Percentiles rank a stretch among this genome's conserved stretches.
phyloP scores from a whole-genome alignment of 352 stramenopile species.

The Phytopythium sindhum region DNA sequence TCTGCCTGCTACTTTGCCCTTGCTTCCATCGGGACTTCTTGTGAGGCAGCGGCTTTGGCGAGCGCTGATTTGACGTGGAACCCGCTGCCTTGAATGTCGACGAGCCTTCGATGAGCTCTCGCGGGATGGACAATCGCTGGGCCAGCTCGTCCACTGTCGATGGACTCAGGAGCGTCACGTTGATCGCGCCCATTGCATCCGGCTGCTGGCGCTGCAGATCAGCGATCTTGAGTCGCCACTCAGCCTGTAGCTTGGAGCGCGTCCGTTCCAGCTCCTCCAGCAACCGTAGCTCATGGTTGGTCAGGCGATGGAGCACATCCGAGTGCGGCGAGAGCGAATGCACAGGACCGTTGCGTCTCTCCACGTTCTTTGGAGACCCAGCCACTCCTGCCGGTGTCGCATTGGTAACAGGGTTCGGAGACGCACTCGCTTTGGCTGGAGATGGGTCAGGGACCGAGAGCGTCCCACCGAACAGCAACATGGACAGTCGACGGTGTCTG shows the following conservation, averaged over 20 bases:
- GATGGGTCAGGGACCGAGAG: slow-evolving; percentile 24
- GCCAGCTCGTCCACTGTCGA: slow-evolving; percentile 36
- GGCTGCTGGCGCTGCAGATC: slow-evolving; percentile 45
- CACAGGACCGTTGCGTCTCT: not conserved
- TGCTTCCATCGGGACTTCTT: slow-evolving; percentile 27
- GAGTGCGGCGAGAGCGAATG: slow-evolving; percentile 41
- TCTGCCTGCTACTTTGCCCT: not conserved
- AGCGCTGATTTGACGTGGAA: slow-evolving; percentile 32
- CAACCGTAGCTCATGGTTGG: slow-evolving; percentile 72
- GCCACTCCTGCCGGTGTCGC: not conserved
- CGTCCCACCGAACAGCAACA: slow-evolving; percentile 72
- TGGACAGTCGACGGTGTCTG: slow-evolving; percentile 9
- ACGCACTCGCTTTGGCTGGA: slow-evolving; percentile 3
- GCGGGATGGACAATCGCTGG: slow-evolving; percentile 29
- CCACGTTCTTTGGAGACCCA: not conserved
- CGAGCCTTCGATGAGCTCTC: slow-evolving; percentile 5
- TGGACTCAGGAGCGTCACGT: slow-evolving; percentile 9
- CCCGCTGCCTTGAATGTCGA: not conserved
- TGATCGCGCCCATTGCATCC: slow-evolving; percentile 19
- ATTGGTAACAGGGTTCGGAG: not conserved
- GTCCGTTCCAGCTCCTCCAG: slow-evolving; percentile 79
- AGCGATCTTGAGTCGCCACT: slow-evolving; percentile 65
- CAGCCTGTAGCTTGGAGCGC: slow-evolving; percentile 53
- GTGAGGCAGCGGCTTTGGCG: slow-evolving; percentile 39
- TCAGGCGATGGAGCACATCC: slow-evolving; percentile 63